A percentile compares a stretch with the other conserved stretches of the same genome.
Conservation (phyloP, 306 rosid species). For the Myrica gale region DNA sequence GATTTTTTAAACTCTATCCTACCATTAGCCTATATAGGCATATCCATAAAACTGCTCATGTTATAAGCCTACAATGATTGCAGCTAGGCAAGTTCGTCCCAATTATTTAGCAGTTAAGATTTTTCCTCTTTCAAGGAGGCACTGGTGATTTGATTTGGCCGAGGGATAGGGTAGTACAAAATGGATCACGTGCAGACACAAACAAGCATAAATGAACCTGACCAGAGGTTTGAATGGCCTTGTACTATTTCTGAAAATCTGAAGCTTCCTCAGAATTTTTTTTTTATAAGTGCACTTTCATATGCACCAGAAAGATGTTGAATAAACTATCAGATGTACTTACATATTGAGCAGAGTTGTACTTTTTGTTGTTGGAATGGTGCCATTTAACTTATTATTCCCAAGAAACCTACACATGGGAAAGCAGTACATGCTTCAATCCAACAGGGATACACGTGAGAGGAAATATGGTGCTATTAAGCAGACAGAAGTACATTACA, state of each 20-base stretch:
- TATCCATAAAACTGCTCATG: not conserved
- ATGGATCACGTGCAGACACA: not conserved
- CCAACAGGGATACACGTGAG: not conserved
- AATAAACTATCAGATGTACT: slow-evolving; percentile 27
- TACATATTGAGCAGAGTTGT: slow-evolving; percentile 52
- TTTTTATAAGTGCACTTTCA: slow-evolving; percentile 3
- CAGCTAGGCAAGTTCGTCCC: not conserved
- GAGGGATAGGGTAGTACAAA: not conserved
- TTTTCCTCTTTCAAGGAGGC: not conserved
- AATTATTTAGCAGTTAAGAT: not conserved
- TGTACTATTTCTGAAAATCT: not conserved
- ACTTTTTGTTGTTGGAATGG: slow-evolving; percentile 51
- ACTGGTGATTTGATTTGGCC: not conserved
- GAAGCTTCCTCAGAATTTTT: not conserved
- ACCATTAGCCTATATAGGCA: not conserved
- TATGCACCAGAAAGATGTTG: not conserved
- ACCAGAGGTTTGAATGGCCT: not conserved
- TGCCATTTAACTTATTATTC: slow-evolving; percentile 62
- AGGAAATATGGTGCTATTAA: slow-evolving; percentile 7
- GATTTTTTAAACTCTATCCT: not conserved
- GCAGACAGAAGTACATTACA: slow-evolving; percentile 49
- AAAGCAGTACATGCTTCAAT: slow-evolving; percentile 14
- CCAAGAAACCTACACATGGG: slow-evolving; percentile 65
- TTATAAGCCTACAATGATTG: not conserved
- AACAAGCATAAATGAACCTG: not conserved